phyloP scores from a whole-genome alignment of 2,329 filamentous ascomycete genomes.

The Aureobasidium sp. region DNA sequence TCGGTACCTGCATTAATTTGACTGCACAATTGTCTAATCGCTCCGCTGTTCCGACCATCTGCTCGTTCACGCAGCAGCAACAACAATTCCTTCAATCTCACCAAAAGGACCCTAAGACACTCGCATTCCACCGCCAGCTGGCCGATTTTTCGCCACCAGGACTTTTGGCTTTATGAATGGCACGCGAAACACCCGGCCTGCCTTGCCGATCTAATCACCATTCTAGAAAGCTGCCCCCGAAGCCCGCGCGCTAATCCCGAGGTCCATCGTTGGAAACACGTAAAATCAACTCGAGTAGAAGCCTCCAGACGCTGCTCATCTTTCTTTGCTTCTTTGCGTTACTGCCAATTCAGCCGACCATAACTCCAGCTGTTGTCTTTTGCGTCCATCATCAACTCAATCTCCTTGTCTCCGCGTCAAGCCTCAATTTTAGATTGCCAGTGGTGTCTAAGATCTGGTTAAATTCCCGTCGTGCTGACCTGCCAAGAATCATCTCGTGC shows the following conservation, averaged over 20 bases:
- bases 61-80: background rate
- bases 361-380: background rate
- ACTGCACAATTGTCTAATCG: background rate
- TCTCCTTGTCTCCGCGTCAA: background rate
- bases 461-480: conserved; percentile 1
- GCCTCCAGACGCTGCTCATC: conserved; percentile 3
- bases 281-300: conserved; percentile 6
- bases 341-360: conserved; percentile 1
- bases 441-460: conserved; percentile 6
- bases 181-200: conserved; percentile 12
- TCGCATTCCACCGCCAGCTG: conserved; percentile 12
- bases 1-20: conserved; percentile 10
- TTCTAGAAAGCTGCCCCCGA: conserved; percentile 12
- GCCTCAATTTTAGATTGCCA: background rate
- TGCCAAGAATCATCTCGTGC: conserved; percentile 7
- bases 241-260: conserved; percentile 3
- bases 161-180: conserved; percentile 8
- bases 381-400: background rate
- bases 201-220: conserved; percentile 7
- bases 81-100: background rate
- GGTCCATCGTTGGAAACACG: conserved; percentile 10
- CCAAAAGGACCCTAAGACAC: background rate
- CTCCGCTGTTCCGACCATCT: background rate
- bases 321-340: background rate
- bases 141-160: background rate